Conservation (phyloP, 176 grass and related monocot genomes). For the Cenchrus fungigraminus region DNA sequence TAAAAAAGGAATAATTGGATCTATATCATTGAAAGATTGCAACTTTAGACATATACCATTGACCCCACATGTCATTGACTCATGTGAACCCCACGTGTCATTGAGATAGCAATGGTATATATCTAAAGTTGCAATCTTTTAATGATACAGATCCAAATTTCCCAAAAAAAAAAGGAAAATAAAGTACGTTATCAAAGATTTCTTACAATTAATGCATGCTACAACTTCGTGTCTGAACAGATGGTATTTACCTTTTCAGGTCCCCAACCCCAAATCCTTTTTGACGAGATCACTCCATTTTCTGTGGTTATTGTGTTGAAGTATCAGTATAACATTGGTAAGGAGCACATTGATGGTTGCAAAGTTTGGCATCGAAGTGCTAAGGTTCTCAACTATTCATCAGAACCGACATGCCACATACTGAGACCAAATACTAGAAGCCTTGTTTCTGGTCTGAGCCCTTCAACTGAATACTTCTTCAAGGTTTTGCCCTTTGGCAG, state of each 20-base stretch:
- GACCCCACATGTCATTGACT: too few relatives aligned
- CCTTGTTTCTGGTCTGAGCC: slow-evolving; percentile 67
- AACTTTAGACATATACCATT: too few relatives aligned
- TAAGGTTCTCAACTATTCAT: slow-evolving; percentile 48
- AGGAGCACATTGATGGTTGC: slow-evolving; percentile 67
- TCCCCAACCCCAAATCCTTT: slow-evolving; percentile 58
- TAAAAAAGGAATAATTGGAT: too few relatives aligned
- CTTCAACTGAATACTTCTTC: slow-evolving; percentile 77
- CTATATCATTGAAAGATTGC: too few relatives aligned
- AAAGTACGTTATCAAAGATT: background rate
- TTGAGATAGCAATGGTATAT: too few relatives aligned
- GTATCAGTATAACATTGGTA: slow-evolving; percentile 48
- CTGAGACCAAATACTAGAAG: slow-evolving; percentile 63
- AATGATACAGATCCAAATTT: too few relatives aligned
- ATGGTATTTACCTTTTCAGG: slow-evolving; percentile 52
- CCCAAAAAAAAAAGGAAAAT: background rate
- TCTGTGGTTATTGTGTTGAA: slow-evolving; percentile 68
- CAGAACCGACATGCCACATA: slow-evolving; percentile 68
- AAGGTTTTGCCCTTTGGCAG: slow-evolving; percentile 74
- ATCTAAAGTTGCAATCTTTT: too few relatives aligned
- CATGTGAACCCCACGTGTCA: too few relatives aligned
- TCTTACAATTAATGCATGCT: background rate
- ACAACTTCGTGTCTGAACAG: slow-evolving; percentile 26
- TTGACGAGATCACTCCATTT: slow-evolving; percentile 63
- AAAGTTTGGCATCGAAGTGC: slow-evolving; percentile 74